Evolutionary conservation across 768 basidiomycete genomes (phyloP), one percentile per base, ranked within the genome.

Genomic region (Pisolithus tinctorius): DNA sequence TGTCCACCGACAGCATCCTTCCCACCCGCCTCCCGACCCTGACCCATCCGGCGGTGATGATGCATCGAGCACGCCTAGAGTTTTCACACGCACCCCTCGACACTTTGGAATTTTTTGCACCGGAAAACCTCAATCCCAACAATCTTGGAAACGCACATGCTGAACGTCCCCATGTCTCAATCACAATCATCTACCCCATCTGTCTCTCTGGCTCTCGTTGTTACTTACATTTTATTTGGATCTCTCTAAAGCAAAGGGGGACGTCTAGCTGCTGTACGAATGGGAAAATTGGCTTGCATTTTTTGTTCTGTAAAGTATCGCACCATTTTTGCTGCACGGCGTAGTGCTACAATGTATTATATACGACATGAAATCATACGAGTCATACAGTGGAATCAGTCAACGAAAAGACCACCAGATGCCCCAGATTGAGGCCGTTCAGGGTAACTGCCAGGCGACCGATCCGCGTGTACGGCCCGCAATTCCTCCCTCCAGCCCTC

Each of bases 401-500:
- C 63, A 7, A 54, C 54, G 49, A 72, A 68, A 37, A 68, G 23
- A 30, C 60, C 62, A 1, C 60, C 59, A 1, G 40, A 41, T 14
- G 34, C 34, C 34, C 34, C 20, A 14, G 25, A 26, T 23, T 25
- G 20, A 20, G 20, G 41, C 23, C 10, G 20, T 20, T 13, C 25
- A 4, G 23, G 10, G 20, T 13, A 42, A 23, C 6, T 20, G 20
- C 20, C 23, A 7, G 42, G 25, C 14, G 13, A 27, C 14, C 9
- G 13, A 16, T 14, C 26, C 26, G 16, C 29, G 27, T 14, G 26
- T 26, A 79, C 60, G 10, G 48, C 61, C 36, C 64, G 58, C 25
- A 78, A 51, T 49, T 77, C 76, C 25, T 68, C 59, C 54, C 70
- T 69, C 75, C 77, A 79, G 1, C 54, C 59, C 47, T 60, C 60